Conservation (phyloP, 306 rosid genomes). For the Elaeagnus macrophylla region DNA sequence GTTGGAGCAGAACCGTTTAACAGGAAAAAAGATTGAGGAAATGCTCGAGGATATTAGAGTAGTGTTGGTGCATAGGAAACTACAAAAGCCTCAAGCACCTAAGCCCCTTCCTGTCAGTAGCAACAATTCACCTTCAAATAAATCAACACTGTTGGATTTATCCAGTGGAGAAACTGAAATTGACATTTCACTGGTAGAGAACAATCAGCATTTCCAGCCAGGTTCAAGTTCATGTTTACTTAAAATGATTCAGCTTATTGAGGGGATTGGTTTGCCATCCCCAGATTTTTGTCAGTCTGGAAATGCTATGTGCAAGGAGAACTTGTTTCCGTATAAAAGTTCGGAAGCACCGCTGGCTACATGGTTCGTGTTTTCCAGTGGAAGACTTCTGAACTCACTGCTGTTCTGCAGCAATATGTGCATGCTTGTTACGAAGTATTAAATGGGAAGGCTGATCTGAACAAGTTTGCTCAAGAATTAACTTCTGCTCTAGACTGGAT, state of each 20-base stretch:
- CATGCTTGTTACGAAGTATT: constrained; percentile 58
- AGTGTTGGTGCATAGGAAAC: constrained; percentile 31
- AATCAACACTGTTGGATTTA: constrained; percentile 20
- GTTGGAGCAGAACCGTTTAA: constrained; percentile 37
- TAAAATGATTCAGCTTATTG: constrained; percentile 76
- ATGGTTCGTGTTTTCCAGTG: constrained; percentile 81
- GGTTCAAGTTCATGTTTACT: constrained; percentile 42
- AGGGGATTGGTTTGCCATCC: constrained; percentile 54
- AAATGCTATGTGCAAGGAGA: constrained; percentile 26
- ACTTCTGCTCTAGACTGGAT: constrained; percentile 77
- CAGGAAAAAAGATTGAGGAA: constrained; percentile 36
- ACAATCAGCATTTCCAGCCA: constrained; percentile 24
- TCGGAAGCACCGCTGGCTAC: constrained; percentile 55
- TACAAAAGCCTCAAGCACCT: constrained; percentile 17
- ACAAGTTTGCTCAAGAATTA: constrained; percentile 37
- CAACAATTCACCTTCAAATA: constrained; percentile 21
- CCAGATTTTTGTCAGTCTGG: constrained; percentile 33
- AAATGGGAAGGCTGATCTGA: constrained; percentile 52
- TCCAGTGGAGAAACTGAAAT: constrained; percentile 17
- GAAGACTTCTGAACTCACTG: constrained; percentile 64
- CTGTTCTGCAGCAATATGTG: constrained; percentile 48
- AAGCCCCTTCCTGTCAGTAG: constrained; percentile 19
- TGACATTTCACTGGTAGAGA: constrained; percentile 20
- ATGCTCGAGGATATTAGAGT: constrained; percentile 41
- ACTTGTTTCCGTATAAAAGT: constrained; percentile 19